Conservation (phyloP, 148 eudicot species). For the Vaccinium myrtillus region DNA sequence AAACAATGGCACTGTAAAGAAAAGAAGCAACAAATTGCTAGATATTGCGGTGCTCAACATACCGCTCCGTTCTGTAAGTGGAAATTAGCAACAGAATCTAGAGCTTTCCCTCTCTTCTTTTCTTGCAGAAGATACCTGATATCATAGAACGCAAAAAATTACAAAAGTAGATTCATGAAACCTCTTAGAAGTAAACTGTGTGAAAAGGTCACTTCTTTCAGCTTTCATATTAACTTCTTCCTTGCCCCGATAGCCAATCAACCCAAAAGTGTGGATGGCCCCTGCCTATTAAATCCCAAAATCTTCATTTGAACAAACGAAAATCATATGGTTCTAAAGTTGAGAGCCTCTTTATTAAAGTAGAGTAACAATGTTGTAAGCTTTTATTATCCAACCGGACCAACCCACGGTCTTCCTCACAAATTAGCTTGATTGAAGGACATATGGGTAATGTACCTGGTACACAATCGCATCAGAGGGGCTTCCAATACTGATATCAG, state of each 20-base stretch:
- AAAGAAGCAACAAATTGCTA: background rate
- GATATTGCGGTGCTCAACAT: conserved; percentile 31
- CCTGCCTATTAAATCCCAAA: background rate
- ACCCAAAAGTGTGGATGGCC: conserved; percentile 8
- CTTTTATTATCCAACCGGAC: background rate
- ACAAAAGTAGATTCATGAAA: background rate
- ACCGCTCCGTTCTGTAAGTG: conserved; percentile 99
- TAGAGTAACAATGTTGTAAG: background rate
- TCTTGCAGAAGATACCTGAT: conserved; percentile 50
- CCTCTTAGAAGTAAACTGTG: background rate
- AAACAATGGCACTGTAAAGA: background rate
- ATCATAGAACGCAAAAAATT: background rate
- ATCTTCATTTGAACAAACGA: background rate
- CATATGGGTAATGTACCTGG: conserved; percentile 49
- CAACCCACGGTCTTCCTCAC: background rate
- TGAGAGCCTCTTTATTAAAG: background rate
- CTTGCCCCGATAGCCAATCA: conserved; percentile 1
- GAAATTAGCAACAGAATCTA: conserved; percentile 96
- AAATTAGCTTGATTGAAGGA: background rate
- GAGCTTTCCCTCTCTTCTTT: conserved; percentile 91
- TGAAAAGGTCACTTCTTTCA: background rate
- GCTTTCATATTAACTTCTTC: background rate
- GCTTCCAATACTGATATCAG: conserved; percentile 43
- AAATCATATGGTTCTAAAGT: conserved; percentile 6
- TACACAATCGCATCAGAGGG: conserved; percentile 80